Conservation (phyloP, 129 eudicot genomes). For the Helianthus annuus region HanXRQr2.0-SUNRISE NC_035445.2:145353797-145354296, state of each 20-base stretch:
- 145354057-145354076: slow-evolving; percentile 41
- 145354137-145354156: slow-evolving; percentile 14
- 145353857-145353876: background rate
- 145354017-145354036: slow-evolving; percentile 40
- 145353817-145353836: too few species aligned
- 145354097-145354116: slow-evolving; percentile 33
- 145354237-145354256: too few species aligned
- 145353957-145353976: slow-evolving; percentile 11
- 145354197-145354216: background rate
- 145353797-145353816: too few species aligned
- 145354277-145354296: too few species aligned
- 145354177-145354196: slow-evolving; percentile 5
- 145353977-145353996: slow-evolving; percentile 10
- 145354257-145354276: too few species aligned
- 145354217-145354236: too few species aligned
- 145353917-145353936: background rate
- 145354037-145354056: slow-evolving; percentile 36
- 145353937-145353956: background rate
- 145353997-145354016: slow-evolving; percentile 37
- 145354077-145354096: slow-evolving; percentile 43
- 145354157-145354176: background rate
- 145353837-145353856: too few species aligned
- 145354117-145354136: slow-evolving; percentile 15
- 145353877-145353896: background rate
- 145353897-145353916: background rate